Evolutionary conservation across 2,329 filamentous ascomycete genomes (phyloP).

Genomic region (Colletotrichum somersetense): DNA sequence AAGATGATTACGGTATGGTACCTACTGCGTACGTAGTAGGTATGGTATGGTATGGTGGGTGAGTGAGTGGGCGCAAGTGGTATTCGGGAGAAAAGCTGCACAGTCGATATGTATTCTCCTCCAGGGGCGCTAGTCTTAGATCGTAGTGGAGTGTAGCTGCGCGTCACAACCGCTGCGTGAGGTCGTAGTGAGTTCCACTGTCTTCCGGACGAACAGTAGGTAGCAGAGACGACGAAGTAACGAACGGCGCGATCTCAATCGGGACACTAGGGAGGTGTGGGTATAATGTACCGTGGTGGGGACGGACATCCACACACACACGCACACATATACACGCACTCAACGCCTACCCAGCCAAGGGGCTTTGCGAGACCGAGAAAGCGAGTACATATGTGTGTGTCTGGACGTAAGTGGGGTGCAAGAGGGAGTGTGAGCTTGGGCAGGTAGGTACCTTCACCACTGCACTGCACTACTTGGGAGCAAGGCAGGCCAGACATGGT

Average conservation of each 20-base stretch:
- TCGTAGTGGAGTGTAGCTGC: conserved; percentile 27
- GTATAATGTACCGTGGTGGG: conserved; percentile 7
- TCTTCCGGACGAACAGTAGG: conserved; percentile 35
- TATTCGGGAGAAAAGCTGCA: conserved; percentile 41
- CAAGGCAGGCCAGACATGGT: conserved; percentile 4
- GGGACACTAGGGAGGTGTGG: conserved; percentile 27
- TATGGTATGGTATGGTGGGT: neutral
- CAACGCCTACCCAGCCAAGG: neutral
- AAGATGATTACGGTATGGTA: neutral
- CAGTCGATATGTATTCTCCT: conserved; percentile 37
- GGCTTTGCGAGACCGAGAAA: neutral
- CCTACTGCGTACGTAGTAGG: no score
- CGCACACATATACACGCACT: neutral
- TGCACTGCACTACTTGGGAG: neutral
- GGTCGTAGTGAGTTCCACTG: conserved; percentile 35
- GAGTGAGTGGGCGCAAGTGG: no score
- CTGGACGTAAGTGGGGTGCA: neutral
- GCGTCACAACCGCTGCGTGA: conserved; percentile 39
- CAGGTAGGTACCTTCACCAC: no score
- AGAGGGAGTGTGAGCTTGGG: neutral
- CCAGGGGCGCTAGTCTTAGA: conserved; percentile 37
- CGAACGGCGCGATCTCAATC: conserved; percentile 19
- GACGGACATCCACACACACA: conserved; percentile 4
- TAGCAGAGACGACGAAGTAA: conserved; percentile 35
- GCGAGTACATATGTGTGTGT: neutral